A percentile compares a stretch with the other conserved stretches of the same genome.
phyloP scores from a whole-genome alignment of 208 protist genomes.

The Acanthamoeba lenticulata region DNA sequence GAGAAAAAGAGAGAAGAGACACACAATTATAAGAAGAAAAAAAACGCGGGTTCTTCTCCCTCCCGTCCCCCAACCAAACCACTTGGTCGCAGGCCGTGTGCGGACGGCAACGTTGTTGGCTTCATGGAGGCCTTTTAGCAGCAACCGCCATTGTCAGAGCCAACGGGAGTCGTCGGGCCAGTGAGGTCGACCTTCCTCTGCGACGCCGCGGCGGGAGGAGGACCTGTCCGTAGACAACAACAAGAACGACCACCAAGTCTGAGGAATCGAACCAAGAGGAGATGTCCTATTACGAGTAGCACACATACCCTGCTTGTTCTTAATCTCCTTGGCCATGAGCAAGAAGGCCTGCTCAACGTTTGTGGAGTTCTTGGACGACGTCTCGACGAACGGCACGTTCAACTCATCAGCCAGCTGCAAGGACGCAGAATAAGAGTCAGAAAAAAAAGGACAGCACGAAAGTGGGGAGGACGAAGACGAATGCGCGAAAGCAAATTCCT shows the following conservation, averaged over 20 bases:
- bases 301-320: constrained; percentile 77
- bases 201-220: background rate
- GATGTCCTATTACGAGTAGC: no score
- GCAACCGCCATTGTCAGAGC: background rate
- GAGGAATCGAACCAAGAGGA: no score
- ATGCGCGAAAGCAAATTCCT: no score
- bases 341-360: constrained; percentile 99
- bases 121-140: no score
- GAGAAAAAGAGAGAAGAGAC: no score
- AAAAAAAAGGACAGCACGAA: background rate
- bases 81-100: no score
- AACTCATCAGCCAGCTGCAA: constrained; percentile 96
- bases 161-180: background rate
- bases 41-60: no score
- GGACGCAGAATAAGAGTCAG: background rate
- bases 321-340: constrained; percentile 95
- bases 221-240: background rate
- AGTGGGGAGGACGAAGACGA: no score
- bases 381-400: constrained; percentile 98
- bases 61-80: no score
- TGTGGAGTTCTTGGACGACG: constrained; percentile 97
- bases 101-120: no score
- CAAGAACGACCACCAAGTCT: no score
- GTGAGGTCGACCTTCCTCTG: background rate
- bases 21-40: no score